Evolutionary conservation across 345 rosid species (phyloP), one percentile per base, ranked within the genome.

Genomic region (Triadica sebifera): DNA sequence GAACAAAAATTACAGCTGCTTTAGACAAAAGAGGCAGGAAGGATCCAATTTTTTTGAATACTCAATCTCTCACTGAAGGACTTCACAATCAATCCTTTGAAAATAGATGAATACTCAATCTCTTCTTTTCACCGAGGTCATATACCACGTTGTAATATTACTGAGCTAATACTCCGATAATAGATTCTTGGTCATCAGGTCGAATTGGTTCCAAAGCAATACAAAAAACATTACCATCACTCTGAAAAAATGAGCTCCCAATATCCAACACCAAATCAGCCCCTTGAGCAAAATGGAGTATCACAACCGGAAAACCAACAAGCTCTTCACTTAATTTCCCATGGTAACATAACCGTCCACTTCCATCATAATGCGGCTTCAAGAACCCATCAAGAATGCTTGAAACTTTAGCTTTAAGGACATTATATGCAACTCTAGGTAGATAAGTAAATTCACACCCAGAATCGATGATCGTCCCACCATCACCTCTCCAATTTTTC

Each of bases 381-480:
- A 84, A 61, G 7, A 77, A 45, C 57, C 64, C 70, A 8, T 71
- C 68, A 17, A 73, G 10, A 9, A 84, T 58, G 46, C n/a, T 29
- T 29, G 34, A 29, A 29, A 87, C 77, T 59, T 85, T 77, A 0
- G n/a, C 2, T 4, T 47, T n/a, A 6, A 86, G 68, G 4, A 57
- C 57, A n/a, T 50, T 4, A 29, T 57, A 81, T 7, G 77, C 81
- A 6, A n/a, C 51, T 19, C 45, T 62, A 0, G 55, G 56, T 8
- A 84, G 55, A 76, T 67, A 79, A 20, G 81, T 77, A 1, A 78
- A 6, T 24, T 76, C 12, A 6, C 84, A 46, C 19, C 87, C 85
- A 0, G 84, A 75, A 59, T 86, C 90, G 5, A 87, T 71, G 37
- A 84, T 19, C 20, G 75, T 74, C 24, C 82, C 78, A 3, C 58